Base-by-base conservation (phyloP, 495 filamentous ascomycete genomes). In the Cercophora sp. region DNA sequence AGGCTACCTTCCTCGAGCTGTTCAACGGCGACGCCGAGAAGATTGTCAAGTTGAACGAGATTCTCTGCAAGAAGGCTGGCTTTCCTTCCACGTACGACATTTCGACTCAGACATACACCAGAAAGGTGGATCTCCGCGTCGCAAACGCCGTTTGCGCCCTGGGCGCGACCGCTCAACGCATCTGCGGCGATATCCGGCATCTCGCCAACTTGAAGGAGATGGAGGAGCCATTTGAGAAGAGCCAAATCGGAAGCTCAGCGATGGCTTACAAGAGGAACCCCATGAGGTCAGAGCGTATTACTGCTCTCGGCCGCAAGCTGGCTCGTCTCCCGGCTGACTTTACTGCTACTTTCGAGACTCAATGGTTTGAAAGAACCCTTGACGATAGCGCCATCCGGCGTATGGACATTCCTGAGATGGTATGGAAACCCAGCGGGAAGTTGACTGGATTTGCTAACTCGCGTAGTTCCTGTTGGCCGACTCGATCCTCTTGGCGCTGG, bases 221-320 rank as follows among this genome's bases (percentile, higher is more conserved):
- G 55, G 91, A 97, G 68, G 92, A 96, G 75, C 92, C 92, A 1
- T 93, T 94, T 50, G 92, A 96, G 71, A 86, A 80, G 54, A 75
- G 79, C 54, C 86, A 89, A 60, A 88, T 89, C 32, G 62, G 62
- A 31, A 59, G 57, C 48, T 69, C 64, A 0, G 66, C 68, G 42
- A 69, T 87, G 88, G 90, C 90, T 8, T 97, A 93, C 73, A 96
- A 96, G 74, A 55, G 58, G n/a, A 68, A 68, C 57, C 63, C 70
- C 40, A 95, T 95, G 88, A 85, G 91, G 35, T 87, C 77, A 34
- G 93, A 98, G 72, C 80, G 91, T 56, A 81, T 96, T 51, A 89
- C 80, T 69, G 79, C 79, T 16, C 81, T 98, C 9, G 86, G 86
- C 29, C 83, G 88, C 27, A 73, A 86, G 56, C 78, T 91, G 41